Conservation (phyloP, 345 rosid genomes). For the Corymbia maculata region DNA sequence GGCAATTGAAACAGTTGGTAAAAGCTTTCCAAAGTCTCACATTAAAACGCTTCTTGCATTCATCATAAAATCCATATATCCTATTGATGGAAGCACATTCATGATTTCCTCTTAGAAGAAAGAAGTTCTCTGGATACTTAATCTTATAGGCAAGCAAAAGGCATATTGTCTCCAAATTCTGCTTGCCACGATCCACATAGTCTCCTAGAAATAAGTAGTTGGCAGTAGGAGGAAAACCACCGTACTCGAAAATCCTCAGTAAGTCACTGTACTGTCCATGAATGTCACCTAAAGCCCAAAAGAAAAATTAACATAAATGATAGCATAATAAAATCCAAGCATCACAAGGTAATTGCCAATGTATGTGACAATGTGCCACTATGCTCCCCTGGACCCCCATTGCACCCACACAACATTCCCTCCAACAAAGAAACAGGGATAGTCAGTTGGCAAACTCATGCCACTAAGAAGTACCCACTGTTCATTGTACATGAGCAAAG, state of each 20-base stretch:
- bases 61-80: constrained; percentile 91
- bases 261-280: constrained; percentile 93
- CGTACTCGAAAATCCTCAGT: constrained; percentile 84
- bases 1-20: constrained; percentile 86
- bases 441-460: not conserved
- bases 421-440: not conserved
- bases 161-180: constrained; percentile 92
- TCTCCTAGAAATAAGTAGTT: constrained; percentile 88
- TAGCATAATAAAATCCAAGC: not conserved
- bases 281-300: constrained; percentile 55
- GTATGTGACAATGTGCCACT: not conserved
- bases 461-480: not conserved
- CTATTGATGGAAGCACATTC: constrained; percentile 92
- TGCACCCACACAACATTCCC: not conserved
- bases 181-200: constrained; percentile 96
- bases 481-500: not conserved
- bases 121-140: constrained; percentile 87
- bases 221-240: constrained; percentile 89
- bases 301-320: not conserved
- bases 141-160: constrained; percentile 87
- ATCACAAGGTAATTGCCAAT: not conserved
- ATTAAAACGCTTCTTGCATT: constrained; percentile 86
- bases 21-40: constrained; percentile 91
- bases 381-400: not conserved
- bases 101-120: constrained; percentile 85